Evolutionary conservation across 2,329 filamentous ascomycete species (phyloP), one percentile per base, ranked within the genome.

Genomic region (Akanthomyces lecanii): DNA sequence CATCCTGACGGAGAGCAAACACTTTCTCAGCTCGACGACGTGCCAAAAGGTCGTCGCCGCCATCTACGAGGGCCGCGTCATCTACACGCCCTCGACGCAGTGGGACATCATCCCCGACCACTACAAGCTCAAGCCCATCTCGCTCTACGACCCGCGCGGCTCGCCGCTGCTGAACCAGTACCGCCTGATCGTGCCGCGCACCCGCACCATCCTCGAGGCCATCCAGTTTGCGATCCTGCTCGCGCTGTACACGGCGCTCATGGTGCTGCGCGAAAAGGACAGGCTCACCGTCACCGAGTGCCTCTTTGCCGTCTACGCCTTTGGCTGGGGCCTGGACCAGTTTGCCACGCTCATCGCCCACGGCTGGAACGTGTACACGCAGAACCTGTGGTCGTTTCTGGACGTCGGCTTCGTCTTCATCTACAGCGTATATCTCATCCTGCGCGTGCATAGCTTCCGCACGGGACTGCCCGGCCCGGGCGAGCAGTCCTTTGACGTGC

Each of bases 311-410:
- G 72, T 94, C 1, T 96, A 91, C 70, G 85, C 87, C 1, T 84
- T 88, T 65, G 91, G 91, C 21, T 95, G 91, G 91, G 86, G 86
- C 3, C 76, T 93, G 38, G 90, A 94, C 71, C 89, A 92, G 70
- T 85, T 91, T 69, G 88, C 89, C 1, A 91, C 89, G 0, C 88
- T 92, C 33, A 74, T 91, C 18, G 90, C 91, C 66, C 91, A 95
- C 71, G 85, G 84, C 54, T 86, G 83, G 90, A 85, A 86, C 63
- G 91, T 95, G 1, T 93, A 95, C 70, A 92, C 91, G 0, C 90
- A 96, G 72, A 94, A 95, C 68, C 78, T 96, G 4, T 96, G 91
- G 91, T 92, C 90, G 0, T 95, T 96, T 69, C 82, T 96, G 18
- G 91, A 95, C 72, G 86, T 94, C 53, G 86, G 85, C 5, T 96